A percentile compares a stretch with the other conserved stretches of the same genome.
Evolutionary conservation across 2,329 filamentous ascomycete species (phyloP).

Genomic region (Lasiodiplodia sp.): DNA sequence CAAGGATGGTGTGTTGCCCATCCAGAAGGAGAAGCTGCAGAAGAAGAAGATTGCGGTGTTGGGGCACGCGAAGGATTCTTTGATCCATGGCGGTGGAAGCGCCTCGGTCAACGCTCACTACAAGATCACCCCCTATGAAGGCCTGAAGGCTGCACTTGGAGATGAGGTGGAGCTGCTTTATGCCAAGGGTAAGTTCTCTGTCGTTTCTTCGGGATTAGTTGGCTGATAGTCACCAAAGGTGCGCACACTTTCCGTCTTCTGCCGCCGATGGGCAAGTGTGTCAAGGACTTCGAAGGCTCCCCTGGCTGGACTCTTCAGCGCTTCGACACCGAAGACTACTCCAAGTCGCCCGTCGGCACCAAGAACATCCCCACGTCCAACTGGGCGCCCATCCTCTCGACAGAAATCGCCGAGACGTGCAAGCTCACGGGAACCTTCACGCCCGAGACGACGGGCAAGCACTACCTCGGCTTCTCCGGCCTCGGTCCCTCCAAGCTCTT

Average conservation of each 20-base stretch:
- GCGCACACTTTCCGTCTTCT: conserved; percentile 45
- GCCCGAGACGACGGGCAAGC: conserved; percentile 65
- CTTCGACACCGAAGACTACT: conserved; percentile 39
- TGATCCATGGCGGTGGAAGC: conserved; percentile 72
- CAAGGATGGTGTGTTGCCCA: conserved; percentile 64
- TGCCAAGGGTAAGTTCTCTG: conserved; percentile 42
- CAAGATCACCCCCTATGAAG: conserved; percentile 67
- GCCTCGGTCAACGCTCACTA: conserved; percentile 76
- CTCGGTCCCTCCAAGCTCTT: conserved; percentile 70
- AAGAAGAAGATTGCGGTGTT: conserved; percentile 66
- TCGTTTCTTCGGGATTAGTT: background rate
- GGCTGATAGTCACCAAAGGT: conserved; percentile 27
- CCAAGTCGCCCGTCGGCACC: conserved; percentile 36
- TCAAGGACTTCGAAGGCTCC: conserved; percentile 39
- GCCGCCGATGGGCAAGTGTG: conserved; percentile 39
- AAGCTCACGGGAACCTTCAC: conserved; percentile 45
- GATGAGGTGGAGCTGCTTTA: conserved; percentile 59
- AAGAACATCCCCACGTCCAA: conserved; percentile 40
- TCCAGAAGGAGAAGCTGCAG: conserved; percentile 54
- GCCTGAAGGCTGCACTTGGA: conserved; percentile 9
- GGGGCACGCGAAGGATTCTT: conserved; percentile 72
- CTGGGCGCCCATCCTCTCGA: conserved; percentile 38
- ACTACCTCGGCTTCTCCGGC: conserved; percentile 72
- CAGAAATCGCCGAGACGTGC: conserved; percentile 35
- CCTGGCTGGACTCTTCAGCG: conserved; percentile 43